These are phyloP conservation scores for Stachybotrys chartarum DNA, from an alignment of 2,329 filamentous ascomycete genomes.

Conservation along the genomic window DNA sequence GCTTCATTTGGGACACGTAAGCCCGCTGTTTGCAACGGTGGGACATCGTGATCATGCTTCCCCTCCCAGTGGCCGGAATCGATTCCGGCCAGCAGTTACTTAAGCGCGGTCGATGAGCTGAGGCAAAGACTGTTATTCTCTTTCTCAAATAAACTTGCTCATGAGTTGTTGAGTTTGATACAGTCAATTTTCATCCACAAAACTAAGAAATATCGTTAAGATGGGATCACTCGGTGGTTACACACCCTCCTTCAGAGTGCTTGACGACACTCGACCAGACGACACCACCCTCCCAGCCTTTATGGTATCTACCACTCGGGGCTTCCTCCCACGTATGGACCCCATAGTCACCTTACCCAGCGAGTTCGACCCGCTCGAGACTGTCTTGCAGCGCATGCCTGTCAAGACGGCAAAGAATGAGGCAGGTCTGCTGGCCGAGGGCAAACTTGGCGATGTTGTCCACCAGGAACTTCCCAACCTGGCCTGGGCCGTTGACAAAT, in stretches of 20 bases:
- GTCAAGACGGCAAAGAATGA: constrained; percentile 66
- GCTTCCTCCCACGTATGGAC: constrained; percentile 65
- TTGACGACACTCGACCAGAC: constrained; percentile 54
- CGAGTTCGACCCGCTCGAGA: constrained; percentile 67
- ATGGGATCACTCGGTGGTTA: constrained; percentile 34
- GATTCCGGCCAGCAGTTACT: neutral
- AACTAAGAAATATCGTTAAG: too few species aligned
- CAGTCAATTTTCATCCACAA: too few species aligned
- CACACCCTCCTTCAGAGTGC: constrained; percentile 45
- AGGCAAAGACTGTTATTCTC: neutral
- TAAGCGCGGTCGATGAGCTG: neutral
- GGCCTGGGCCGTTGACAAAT: constrained; percentile 63
- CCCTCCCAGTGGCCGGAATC: neutral
- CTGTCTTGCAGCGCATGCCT: constrained; percentile 69
- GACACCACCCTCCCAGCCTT: constrained; percentile 63
- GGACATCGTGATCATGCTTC: neutral
- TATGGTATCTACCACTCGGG: constrained; percentile 69
- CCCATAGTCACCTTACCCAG: constrained; percentile 58
- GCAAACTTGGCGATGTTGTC: constrained; percentile 68
- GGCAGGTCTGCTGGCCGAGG: constrained; percentile 70
- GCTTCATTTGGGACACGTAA: neutral
- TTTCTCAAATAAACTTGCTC: neutral
- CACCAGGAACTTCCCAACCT: constrained; percentile 70
- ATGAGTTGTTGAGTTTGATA: too few species aligned
- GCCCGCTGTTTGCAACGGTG: neutral